These are phyloP conservation scores for Litsea cubeba DNA, from an alignment of 164 flowering plant species.

Conservation along the genomic window DNA sequence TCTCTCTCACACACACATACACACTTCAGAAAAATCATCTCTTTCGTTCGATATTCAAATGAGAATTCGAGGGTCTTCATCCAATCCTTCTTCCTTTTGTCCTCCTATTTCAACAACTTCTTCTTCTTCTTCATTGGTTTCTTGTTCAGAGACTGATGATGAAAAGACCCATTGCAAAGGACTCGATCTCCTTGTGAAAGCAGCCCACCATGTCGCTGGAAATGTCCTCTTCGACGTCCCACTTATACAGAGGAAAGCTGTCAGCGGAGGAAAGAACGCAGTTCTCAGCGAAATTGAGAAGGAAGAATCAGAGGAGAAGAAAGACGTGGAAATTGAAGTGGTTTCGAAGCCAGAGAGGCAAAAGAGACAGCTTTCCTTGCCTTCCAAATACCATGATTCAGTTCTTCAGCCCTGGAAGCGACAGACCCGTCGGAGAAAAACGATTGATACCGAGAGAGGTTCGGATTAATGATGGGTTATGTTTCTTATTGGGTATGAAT, in stretches of 20 bases:
- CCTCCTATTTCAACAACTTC: not conserved
- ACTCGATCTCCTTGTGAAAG: not conserved
- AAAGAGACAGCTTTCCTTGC: slow-evolving; percentile 36
- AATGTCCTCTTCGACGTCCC: slow-evolving; percentile 32
- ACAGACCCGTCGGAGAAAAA: slow-evolving; percentile 12
- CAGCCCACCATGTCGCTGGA: not conserved
- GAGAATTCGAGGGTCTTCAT: not conserved
- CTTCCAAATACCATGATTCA: slow-evolving; percentile 40
- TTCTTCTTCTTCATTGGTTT: not conserved
- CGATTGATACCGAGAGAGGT: slow-evolving; percentile 6
- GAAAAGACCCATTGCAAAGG: not conserved
- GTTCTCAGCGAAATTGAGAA: slow-evolving; percentile 11
- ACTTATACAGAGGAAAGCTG: slow-evolving; percentile 37
- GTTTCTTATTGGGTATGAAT: slow-evolving; percentile 8
- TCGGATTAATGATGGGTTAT: slow-evolving; percentile 10
- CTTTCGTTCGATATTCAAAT: not conserved
- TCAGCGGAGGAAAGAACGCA: slow-evolving; percentile 30
- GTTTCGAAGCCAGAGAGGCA: slow-evolving; percentile 20
- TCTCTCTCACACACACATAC: not conserved
- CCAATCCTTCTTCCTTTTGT: not conserved
- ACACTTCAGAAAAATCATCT: not conserved
- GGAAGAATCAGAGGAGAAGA: slow-evolving; percentile 2
- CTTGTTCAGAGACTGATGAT: not conserved
- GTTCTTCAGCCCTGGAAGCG: slow-evolving; percentile 42
- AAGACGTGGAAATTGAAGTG: slow-evolving; percentile 6